Percentiles rank a stretch among this genome's conserved stretches.
phyloP scores from a whole-genome alignment of 2,329 filamentous ascomycete species.

The Aspergillus sp. region DNA sequence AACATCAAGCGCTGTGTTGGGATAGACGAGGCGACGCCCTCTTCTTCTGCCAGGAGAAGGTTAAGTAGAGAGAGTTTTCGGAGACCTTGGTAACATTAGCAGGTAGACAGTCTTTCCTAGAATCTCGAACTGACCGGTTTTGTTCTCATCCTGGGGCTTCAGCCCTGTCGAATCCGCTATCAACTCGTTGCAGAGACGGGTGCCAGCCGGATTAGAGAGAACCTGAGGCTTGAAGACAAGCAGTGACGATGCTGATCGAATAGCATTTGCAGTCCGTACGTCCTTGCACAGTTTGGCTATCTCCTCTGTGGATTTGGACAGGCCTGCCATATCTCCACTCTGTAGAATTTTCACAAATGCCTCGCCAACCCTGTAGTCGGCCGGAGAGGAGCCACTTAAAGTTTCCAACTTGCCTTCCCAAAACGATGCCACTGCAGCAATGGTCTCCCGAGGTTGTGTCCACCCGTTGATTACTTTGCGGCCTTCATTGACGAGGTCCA shows the following conservation, averaged over 20 bases:
- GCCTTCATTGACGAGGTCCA: slow-evolving; percentile 53
- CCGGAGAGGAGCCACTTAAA: slow-evolving; percentile 29
- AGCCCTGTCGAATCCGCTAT: slow-evolving; percentile 59
- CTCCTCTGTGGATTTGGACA: slow-evolving; percentile 28
- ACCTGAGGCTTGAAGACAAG: slow-evolving; percentile 51
- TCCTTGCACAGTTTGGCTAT: slow-evolving; percentile 35
- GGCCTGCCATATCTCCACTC: slow-evolving; percentile 27
- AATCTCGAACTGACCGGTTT: slow-evolving; percentile 37
- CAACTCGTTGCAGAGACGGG: slow-evolving; percentile 59
- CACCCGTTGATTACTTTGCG: slow-evolving; percentile 48
- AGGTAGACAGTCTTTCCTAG: slow-evolving; percentile 11
- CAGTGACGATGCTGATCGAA: slow-evolving; percentile 50
- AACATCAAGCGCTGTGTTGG: slow-evolving; percentile 71
- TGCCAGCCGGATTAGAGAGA: slow-evolving; percentile 47
- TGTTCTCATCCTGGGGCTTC: slow-evolving; percentile 43
- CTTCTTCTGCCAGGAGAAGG: slow-evolving; percentile 50
- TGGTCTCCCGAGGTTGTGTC: slow-evolving; percentile 26
- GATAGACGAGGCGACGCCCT: slow-evolving; percentile 48
- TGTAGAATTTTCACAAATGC: slow-evolving; percentile 41
- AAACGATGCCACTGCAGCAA: slow-evolving; percentile 20
- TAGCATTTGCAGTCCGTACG: slow-evolving; percentile 39
- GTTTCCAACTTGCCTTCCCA: slow-evolving; percentile 38
- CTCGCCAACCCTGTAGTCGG: slow-evolving; percentile 40
- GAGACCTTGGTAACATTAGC: slow-evolving; percentile 35
- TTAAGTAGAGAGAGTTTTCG: slow-evolving; percentile 56